Conservation (phyloP, 2,329 filamentous ascomycete genomes). For the Aulographum hederae region DNA sequence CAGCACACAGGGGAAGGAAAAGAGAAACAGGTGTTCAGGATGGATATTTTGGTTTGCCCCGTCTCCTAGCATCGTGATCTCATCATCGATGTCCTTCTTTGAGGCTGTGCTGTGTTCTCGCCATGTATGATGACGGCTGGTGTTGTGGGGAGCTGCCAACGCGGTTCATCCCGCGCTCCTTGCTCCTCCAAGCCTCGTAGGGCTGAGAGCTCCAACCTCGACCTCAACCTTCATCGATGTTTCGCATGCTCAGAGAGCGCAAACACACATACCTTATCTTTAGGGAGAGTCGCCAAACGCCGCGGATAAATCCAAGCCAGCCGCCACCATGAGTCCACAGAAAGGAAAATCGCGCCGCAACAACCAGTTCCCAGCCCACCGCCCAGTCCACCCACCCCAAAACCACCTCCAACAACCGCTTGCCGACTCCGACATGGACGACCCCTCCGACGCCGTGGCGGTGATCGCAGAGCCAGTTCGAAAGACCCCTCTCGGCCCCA, state of each 20-base stretch:
- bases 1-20: background rate
- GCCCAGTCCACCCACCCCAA: slow-evolving; percentile 7
- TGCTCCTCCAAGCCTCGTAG: too few species aligned
- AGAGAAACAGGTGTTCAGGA: background rate
- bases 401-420: slow-evolving; percentile 7
- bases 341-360: background rate
- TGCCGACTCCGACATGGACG: slow-evolving; percentile 48
- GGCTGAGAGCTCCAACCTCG: too few species aligned
- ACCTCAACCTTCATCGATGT: too few species aligned
- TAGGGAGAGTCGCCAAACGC: background rate
- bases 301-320: background rate
- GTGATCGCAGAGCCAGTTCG: slow-evolving; percentile 8
- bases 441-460: background rate
- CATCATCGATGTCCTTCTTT: too few species aligned
- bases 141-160: too few species aligned
- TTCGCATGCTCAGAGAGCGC: too few species aligned
- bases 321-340: background rate
- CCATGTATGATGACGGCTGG: too few species aligned
- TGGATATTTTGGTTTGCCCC: too few species aligned
- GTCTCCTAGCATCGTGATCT: too few species aligned
- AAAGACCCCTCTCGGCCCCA: slow-evolving; percentile 40
- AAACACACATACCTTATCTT: background rate
- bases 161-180: too few species aligned
- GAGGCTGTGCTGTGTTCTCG: too few species aligned
- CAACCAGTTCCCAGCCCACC: background rate